Conservation (phyloP, 2,329 filamentous ascomycete genomes). For the Alternaria sp. region DNA sequence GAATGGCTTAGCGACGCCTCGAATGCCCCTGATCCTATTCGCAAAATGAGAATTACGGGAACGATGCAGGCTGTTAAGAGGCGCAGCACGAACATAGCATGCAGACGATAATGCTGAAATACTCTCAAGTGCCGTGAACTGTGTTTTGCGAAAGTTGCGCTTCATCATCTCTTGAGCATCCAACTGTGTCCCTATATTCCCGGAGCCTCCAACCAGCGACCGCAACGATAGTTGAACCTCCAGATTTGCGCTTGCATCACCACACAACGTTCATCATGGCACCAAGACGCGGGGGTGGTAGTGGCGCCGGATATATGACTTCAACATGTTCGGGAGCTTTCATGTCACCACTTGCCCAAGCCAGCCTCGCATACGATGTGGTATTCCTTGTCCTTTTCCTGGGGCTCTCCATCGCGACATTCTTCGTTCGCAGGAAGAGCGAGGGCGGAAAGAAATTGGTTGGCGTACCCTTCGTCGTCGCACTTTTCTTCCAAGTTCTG, state of each 20-base stretch:
- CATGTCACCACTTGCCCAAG: slow-evolving; percentile 3
- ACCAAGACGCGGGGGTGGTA: slow-evolving; percentile 27
- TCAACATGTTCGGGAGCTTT: slow-evolving; percentile 29
- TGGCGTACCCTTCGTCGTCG: slow-evolving; percentile 25
- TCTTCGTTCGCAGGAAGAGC: slow-evolving; percentile 27
- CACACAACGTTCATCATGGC: slow-evolving; percentile 28
- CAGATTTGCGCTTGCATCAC: neutral
- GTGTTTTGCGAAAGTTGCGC: neutral
- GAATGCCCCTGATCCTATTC: neutral
- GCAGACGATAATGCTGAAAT: neutral
- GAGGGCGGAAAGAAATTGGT: slow-evolving; percentile 31
- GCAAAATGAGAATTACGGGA: neutral
- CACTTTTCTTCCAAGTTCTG: slow-evolving; percentile 26
- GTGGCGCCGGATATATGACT: slow-evolving; percentile 1
- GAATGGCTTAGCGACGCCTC: neutral
- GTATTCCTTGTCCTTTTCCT: slow-evolving; percentile 29
- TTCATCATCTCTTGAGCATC: neutral
- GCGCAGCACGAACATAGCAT: slow-evolving; percentile 1
- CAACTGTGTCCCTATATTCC: too few species aligned
- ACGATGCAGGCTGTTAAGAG: neutral
- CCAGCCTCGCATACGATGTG: slow-evolving; percentile 27
- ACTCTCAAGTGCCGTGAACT: neutral
- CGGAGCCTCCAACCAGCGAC: neutral
- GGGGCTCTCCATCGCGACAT: slow-evolving; percentile 24
- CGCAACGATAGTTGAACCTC: neutral